phyloP scores from a whole-genome alignment of 139 green algal genomes.

The Tetraselmis chui region DNA sequence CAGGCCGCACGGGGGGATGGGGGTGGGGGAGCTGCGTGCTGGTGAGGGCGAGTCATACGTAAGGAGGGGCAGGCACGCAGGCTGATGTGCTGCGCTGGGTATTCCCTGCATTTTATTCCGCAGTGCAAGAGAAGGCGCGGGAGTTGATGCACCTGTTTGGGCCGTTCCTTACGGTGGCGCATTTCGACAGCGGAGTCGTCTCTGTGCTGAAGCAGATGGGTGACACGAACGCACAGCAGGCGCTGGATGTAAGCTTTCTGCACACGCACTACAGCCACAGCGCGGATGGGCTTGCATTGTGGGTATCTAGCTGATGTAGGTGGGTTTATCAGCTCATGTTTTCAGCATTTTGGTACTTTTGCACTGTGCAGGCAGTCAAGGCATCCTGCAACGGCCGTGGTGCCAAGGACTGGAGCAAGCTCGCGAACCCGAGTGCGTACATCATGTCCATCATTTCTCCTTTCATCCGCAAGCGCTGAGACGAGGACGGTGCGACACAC shows the following conservation, averaged over 20 bases:
- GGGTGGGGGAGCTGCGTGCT: too few relatives aligned
- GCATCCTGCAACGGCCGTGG: background rate
- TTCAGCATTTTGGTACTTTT: too few relatives aligned
- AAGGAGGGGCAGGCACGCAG: too few relatives aligned
- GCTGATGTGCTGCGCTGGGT: too few relatives aligned
- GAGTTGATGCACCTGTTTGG: background rate
- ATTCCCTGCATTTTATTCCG: background rate
- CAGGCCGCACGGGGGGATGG: background rate
- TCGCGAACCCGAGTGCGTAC: background rate
- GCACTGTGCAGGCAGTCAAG: background rate
- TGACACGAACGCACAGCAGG: background rate
- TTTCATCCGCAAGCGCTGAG: background rate
- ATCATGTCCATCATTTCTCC: background rate
- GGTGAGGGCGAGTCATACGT: too few relatives aligned
- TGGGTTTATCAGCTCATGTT: too few relatives aligned
- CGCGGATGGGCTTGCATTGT: too few relatives aligned
- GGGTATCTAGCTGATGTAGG: too few relatives aligned
- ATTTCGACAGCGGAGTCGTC: background rate
- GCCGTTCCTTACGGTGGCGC: background rate
- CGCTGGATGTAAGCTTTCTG: background rate
- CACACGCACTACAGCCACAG: too few relatives aligned
- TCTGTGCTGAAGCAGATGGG: background rate
- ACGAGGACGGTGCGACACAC: too few relatives aligned
- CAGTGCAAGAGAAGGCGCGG: background rate
- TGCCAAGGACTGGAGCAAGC: background rate